A percentile compares a stretch with the other conserved stretches of the same genome.
Conservation (phyloP, 371 early-diverging fungal species). For the Astathelohania contejeani region DNA sequence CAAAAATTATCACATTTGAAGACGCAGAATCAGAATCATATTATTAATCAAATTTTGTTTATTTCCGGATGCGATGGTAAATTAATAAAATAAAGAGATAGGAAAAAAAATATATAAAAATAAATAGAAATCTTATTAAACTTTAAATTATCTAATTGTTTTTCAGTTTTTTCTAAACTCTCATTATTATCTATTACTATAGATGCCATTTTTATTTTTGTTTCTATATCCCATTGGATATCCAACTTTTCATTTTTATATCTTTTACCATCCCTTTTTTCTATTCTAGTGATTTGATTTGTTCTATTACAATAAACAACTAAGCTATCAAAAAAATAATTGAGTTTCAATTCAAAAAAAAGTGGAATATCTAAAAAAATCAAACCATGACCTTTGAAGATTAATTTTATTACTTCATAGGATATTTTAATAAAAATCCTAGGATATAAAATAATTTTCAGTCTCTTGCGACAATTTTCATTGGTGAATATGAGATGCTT, state of each 20-base stretch:
- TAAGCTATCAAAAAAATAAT: slow-evolving; percentile 15
- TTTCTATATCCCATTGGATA: slow-evolving; percentile 2
- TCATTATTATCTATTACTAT: slow-evolving; percentile 11
- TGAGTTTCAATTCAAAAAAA: slow-evolving; percentile 17
- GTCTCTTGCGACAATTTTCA: neutral
- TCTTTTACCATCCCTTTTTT: slow-evolving; percentile 4
- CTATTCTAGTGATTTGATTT: slow-evolving; percentile 13
- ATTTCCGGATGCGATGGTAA: too few species aligned
- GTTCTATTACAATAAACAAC: slow-evolving; percentile 11
- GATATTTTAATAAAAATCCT: slow-evolving; percentile 2
- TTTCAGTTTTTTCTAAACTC: neutral
- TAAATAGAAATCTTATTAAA: too few species aligned
- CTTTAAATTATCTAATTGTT: neutral
- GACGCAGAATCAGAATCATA: too few species aligned
- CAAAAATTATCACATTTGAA: too few species aligned
- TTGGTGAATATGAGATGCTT: slow-evolving; percentile 4
- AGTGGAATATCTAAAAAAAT: slow-evolving; percentile 32
- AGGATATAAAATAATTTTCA: slow-evolving; percentile 12
- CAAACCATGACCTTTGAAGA: slow-evolving; percentile 4
- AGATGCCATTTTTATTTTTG: slow-evolving; percentile 6
- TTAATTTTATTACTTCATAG: neutral
- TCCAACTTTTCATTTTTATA: slow-evolving; percentile 4
- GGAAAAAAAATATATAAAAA: too few species aligned
- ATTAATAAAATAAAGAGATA: too few species aligned
- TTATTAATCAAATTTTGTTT: too few species aligned